Evolutionary conservation across 2,329 filamentous ascomycete genomes (phyloP), one percentile per base, ranked within the genome.

Genomic region (Colletotrichum scovillei): DNA sequence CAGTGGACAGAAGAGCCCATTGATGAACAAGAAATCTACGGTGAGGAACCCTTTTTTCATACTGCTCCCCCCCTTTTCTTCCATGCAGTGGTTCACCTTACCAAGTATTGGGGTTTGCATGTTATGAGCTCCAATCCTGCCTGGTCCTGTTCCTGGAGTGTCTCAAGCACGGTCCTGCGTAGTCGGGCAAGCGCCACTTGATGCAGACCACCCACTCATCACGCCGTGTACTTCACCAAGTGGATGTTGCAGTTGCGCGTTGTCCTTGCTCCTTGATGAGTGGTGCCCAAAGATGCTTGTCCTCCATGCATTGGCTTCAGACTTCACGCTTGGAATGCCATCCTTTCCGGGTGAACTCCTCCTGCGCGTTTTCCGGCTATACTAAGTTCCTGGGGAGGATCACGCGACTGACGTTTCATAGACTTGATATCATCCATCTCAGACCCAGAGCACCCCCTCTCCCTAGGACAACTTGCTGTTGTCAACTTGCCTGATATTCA

Each of bases 21-120:
- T 77, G 97, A 99, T 80, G 94, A 97, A 82, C 97, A 98, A 82
- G 97, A 99, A 84, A 96, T 99, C 55, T 99, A 96, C 81, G 95
- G 95, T 97, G 85, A 75, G 86, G 55, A 55, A 59, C 69, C 66
- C 35, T 22, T 24, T 2, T 28, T 52, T 52, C n/a, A 38, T 63
- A 26, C 30, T 12, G 5, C 9, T 11, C 46, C 8, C 12, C 53
- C 12, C 63, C 11, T 58, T 12, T 59, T 32, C 22, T 38, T 38
- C 49, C 22, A n/a, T 53, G 22, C 35, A 22, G 30, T 30, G 19
- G 28, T 57, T 69, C 57, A 32, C 35, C n/a, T 56, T 12, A 38
- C 6, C 60, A 19, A 30, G 30, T 11, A 38, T 32, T 57, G 52
- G 26, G 26, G 55, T 24, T 26, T 22, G 24, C 19, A n/a, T 30